Evolutionary conservation across 208 protist genomes (phyloP), one percentile per base, ranked within the genome.

Genomic region (Crithidia fasciculata): DNA sequence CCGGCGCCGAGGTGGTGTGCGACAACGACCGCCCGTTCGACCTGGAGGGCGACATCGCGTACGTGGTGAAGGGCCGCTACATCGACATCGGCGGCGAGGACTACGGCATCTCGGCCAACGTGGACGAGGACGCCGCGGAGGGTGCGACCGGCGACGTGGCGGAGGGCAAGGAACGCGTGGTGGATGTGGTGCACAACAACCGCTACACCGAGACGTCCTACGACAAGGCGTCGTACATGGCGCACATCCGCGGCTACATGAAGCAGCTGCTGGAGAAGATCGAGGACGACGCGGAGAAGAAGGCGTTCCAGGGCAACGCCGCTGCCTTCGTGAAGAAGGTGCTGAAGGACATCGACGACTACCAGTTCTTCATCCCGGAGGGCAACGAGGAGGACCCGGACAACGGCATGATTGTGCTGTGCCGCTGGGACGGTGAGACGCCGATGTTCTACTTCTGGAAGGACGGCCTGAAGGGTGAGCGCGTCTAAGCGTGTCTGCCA

Each of bases 201-300:
- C 88, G 91, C 77, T 95, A 97, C 85, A 91, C 84, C 62, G 92
- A 96, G 87, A 97, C 93, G 52, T 88, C 71, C 78, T 98, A 96
- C 85, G 94, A 98, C 88, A 98, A 98, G 92, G 86, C 87, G 62
- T 88, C 82, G 44, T 98, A 96, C 88, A 96, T 94, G 84, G 90
- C 90, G 56, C 88, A 98, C 90, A 94, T 98, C 78, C 93, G 93
- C 66, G 68, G 76, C 65, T 96, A 96, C 92, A 96, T 98, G 90
- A 95, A 96, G 90, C 74, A 80, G 43, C 78, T 98, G 61, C 82
- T 95, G 63, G 91, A 95, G 76, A 81, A 84, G 65, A 94, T 98
- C 77, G 81, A 95, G 69, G 72, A 76, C 60, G 89, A 81, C 28
- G 89, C 89, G 40, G 91, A 84, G 56, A 95, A 94, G 86, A 93